Evolutionary conservation across 2,329 filamentous ascomycete genomes (phyloP), one percentile per base, ranked within the genome.

Genomic region (Chrysoporthe deuterocubensis): DNA sequence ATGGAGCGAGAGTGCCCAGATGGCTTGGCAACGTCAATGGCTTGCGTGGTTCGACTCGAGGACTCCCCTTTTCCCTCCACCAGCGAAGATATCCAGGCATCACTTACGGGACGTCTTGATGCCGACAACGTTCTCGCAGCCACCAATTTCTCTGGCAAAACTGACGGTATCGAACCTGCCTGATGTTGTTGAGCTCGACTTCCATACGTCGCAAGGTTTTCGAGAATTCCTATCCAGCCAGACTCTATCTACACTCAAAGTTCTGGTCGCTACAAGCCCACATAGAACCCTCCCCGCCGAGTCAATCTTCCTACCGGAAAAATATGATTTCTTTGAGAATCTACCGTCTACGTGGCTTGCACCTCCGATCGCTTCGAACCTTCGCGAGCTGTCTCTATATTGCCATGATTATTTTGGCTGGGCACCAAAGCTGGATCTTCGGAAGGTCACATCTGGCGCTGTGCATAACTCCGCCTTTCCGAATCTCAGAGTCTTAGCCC

Each of bases 371-470:
- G 43, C 71, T 0, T 59, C 70, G 1, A 74, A 74, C 5, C 58
- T 81, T 2, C 71, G 71, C 4, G 76, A 79, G n/a, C 73, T 84
- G 5, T 81, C 78, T 0, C 68, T 84, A 0, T 82, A 76, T 68
- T 75, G 73, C 3, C 68, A 67, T 5, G 71, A 77, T 1, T 80
- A 78, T 62, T 83, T 78, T 70, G 79, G 82, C 1, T 83, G 77
- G 71, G 76, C 76, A 3, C 81, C 80, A 0, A 75, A 75, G 26
- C 74, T 80, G 52, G 76, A 82, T 42, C 75, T 82, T 14, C 71
- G 72, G 0, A 43, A 32, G 26, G 66, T 70, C 66, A 72, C 71
- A 0, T 59, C 64, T 14, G 43, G 34, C 2, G 16, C 18, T 1
- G 46, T 6, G 3, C 57, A 44, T 1, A 52, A 26, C 13, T 58